Evolutionary conservation across 73 alveolate genomes (phyloP).

Genomic region (Paramecium octaurelia): DNA sequence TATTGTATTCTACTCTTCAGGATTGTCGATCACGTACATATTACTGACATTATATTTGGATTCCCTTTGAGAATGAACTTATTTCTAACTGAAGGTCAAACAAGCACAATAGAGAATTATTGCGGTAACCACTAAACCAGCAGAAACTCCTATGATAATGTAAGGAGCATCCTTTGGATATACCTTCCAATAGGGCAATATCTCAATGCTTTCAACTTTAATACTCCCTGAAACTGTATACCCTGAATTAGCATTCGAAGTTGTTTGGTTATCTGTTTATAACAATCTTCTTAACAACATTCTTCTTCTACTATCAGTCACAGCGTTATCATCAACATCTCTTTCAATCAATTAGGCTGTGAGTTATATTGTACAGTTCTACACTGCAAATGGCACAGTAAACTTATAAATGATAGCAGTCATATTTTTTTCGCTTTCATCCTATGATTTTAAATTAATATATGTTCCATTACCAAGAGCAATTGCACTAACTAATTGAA

Average conservation of each 20-base stretch:
- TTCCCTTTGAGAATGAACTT: not conserved
- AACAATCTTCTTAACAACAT: not conserved
- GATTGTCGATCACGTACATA: not conserved
- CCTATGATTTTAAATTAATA: not conserved
- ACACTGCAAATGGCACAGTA: not conserved
- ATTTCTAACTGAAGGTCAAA: not conserved
- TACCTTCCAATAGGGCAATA: not conserved
- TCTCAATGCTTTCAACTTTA: not conserved
- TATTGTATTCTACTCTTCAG: not conserved
- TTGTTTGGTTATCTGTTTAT: not conserved
- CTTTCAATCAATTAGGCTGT: conserved; percentile 5
- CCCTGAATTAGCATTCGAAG: not conserved
- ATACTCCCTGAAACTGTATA: not conserved
- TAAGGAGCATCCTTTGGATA: not conserved
- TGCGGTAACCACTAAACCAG: not conserved
- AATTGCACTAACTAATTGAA: not conserved
- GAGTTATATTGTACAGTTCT: not conserved
- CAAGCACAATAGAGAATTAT: not conserved
- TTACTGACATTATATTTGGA: not conserved
- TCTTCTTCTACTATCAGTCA: not conserved
- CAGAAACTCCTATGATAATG: not conserved
- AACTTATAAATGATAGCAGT: not conserved
- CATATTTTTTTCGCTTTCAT: not conserved
- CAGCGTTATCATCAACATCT: not conserved
- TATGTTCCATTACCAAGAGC: not conserved